Base-by-base conservation (phyloP, 1,139 yeast genomes). In the Suhomyces atakaporum region DNA sequence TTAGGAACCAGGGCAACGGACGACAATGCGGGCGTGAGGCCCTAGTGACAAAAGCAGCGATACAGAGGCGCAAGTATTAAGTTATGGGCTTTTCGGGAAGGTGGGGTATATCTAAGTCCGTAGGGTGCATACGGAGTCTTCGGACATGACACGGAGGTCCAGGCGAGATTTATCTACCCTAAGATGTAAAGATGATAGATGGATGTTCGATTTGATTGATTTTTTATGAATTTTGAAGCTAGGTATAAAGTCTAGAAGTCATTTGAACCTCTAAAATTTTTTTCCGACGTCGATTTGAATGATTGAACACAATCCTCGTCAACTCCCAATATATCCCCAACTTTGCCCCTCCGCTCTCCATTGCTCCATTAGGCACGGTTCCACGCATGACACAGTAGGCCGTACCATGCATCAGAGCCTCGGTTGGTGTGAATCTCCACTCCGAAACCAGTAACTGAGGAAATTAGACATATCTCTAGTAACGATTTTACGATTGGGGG, bases 51-150 rank as follows among this genome's bases (percentile, higher is more conserved):
- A 18, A 18, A 18, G 20, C 20, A 18, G 20, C 20, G 20, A 18
- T 6, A 8, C 8, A 18, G 20, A 18, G 20, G 27, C 25, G 26
- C 32, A 23, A 26, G 11, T n/a, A 16, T n/a, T 12, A 8, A 5
- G 20, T 18, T 6, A 16, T 22, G 11, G 27, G 16, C 35, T 13
- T 15, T 12, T 26, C 25, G 25, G 35, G 35, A 27, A 32, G 22
- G 35, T 32, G 35, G 35, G 35, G 35, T 27, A 27, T 25, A 16
- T 9, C n/a, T 32, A 32, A 14, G 16, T 16, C 35, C 35, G 35
- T 10, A 26, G 5, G n/a, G 16, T 27, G 30, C 35, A 32, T 32
- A 27, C 35, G 35, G 35, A 32, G 23, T 32, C 10, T 20, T 24
- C 13, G 12, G 13, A 7, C 8, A 23, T 12, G 11, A 23, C 25